Evolutionary conservation across 163 green algal genomes (phyloP), one percentile per base, ranked within the genome.

Genomic region (Trebouxia gelatinosa): DNA sequence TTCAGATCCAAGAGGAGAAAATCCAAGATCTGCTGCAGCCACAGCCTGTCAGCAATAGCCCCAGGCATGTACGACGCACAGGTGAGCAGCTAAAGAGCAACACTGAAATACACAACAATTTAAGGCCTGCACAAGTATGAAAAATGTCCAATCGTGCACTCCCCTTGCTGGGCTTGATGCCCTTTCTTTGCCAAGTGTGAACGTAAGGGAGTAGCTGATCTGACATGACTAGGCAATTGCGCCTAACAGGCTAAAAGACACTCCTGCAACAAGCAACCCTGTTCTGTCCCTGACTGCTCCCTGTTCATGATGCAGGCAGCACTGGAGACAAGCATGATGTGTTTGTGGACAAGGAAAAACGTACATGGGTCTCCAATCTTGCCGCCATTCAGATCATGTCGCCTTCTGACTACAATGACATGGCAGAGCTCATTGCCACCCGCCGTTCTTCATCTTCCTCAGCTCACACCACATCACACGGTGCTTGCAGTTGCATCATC

Each of bases 361-460:
- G 64, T 23, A 72, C 64, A 32, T 72, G 64, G 64, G 64, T 72
- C 64, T 72, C 64, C 35, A 72, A 72, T 11, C 64, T 72, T 1
- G 64, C 64, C 3, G 64, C 64, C 19, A 9, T 72, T 37, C 35
- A 32, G 26, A 72, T 72, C 64, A 35, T 26, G 23, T 54, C 64
- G 13, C 4, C 35, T 23, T 28, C 64, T 35, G 64, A 72, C 2
- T 72, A 54, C 21, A 21, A 50, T 19, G 21, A 72, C 6, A 50
- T 72, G 5, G 23, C 50, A 23, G 11, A 21, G 6, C 64, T 72
- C 4, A 43, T 72, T 6, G 50, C 64, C n/a, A 17, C 34, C 62
- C 34, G 13, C 32, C 34, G 64, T 6, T 37, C 50, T 29, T 26
- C 1, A 3, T 70, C 61, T 40, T 32, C 61, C 28, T 48, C 61